phyloP scores from a whole-genome alignment of 108 stramenopile species.

The Mayamaea pseudoterrestris region DNA sequence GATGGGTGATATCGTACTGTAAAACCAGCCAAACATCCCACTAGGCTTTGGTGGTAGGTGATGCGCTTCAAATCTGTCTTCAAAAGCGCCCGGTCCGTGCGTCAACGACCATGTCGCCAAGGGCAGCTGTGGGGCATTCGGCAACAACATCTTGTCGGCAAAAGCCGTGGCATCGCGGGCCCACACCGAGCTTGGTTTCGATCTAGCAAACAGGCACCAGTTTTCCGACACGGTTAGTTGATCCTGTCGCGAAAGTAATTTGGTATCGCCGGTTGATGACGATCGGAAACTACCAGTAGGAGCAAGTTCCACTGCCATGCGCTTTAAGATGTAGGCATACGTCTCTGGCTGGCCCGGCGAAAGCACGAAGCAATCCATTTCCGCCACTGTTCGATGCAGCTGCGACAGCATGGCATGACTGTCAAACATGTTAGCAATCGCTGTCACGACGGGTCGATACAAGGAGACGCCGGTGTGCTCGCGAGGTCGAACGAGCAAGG shows the following conservation, averaged over 20 bases:
- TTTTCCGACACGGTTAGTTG: conserved; percentile 31
- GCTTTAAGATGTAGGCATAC: conserved; percentile 29
- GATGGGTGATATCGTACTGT: neutral
- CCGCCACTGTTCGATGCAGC: conserved; percentile 20
- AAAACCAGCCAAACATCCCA: no score
- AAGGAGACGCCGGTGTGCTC: conserved; percentile 42
- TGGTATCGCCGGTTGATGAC: neutral
- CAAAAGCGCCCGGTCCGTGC: conserved; percentile 28
- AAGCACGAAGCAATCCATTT: conserved; percentile 20
- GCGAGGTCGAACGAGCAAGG: conserved; percentile 39
- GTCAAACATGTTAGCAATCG: conserved; percentile 8
- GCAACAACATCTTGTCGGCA: conserved; percentile 16
- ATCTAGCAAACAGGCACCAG: conserved; percentile 33
- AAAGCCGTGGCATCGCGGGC: conserved; percentile 34
- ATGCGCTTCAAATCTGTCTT: neutral
- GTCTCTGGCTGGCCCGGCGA: conserved; percentile 35
- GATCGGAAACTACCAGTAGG: conserved; percentile 30
- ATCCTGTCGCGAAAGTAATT: neutral
- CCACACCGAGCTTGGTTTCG: conserved; percentile 36
- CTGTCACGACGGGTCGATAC: conserved; percentile 32
- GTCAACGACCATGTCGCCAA: conserved; percentile 37
- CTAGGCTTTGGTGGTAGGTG: neutral
- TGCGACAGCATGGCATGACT: conserved; percentile 1
- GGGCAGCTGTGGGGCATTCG: conserved; percentile 9
- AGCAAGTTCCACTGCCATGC: conserved; percentile 35